Percentiles rank a stretch among this genome's conserved stretches.
Evolutionary conservation across 2,329 filamentous ascomycete genomes (phyloP).

Genomic region (Neurospora sp.): DNA sequence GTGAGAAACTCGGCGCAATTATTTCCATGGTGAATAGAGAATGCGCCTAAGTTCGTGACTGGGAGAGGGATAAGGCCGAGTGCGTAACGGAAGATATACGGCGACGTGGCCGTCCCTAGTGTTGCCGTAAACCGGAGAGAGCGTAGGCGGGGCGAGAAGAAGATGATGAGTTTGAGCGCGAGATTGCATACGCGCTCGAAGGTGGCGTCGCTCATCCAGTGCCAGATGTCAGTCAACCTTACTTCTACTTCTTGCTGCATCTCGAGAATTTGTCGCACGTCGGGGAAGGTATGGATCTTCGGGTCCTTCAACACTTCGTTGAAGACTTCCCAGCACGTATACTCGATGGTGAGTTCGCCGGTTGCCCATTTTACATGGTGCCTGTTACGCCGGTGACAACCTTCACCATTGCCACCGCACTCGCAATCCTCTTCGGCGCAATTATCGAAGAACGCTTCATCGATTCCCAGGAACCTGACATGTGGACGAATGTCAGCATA

Average conservation of each 20-base stretch:
- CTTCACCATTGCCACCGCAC: not conserved
- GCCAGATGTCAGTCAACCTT: not conserved
- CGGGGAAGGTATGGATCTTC: not conserved
- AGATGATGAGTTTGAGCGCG: not conserved
- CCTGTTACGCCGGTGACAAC: not conserved
- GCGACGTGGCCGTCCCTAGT: not conserved
- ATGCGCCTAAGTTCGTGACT: not conserved
- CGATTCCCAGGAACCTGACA: not conserved
- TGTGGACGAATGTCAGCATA: not conserved
- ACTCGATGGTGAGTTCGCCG: too few species aligned
- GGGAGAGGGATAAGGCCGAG: not conserved
- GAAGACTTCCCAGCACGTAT: not conserved
- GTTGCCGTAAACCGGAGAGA: not conserved
- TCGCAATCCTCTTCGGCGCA: not conserved
- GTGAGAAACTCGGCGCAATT: not conserved
- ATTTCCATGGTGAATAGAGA: not conserved
- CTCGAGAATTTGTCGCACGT: not conserved
- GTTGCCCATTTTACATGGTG: not conserved
- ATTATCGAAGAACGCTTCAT: not conserved
- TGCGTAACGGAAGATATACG: not conserved
- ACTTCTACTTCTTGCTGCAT: not conserved
- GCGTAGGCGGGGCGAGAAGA: not conserved
- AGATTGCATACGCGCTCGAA: not conserved
- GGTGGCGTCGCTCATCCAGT: not conserved
- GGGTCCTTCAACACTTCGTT: not conserved